Conservation (phyloP, 176 grass and related monocot species). For the Thalia dealbata region DNA sequence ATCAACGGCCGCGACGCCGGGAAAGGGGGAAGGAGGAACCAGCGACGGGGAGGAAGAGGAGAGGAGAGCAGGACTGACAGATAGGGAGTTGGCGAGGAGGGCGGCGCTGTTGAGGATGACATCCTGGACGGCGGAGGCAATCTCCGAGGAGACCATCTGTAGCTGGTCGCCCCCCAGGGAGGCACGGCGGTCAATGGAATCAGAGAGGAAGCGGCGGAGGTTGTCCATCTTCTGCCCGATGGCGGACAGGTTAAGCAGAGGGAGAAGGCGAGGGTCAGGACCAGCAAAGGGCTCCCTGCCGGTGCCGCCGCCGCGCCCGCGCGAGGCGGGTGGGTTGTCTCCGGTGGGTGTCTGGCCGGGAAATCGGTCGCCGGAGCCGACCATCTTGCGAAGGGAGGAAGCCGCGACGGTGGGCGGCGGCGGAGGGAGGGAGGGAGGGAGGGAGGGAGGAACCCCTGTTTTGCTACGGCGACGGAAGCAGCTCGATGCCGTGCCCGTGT, state of each 20-base stretch:
- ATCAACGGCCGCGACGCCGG: not conserved
- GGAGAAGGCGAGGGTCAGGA: not conserved
- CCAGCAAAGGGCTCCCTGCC: slow-evolving; percentile 14
- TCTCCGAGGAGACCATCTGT: slow-evolving; percentile 66
- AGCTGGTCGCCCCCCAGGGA: slow-evolving; percentile 30
- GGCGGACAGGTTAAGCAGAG: slow-evolving; percentile 18
- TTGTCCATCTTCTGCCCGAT: slow-evolving; percentile 12
- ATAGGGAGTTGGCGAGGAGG: slow-evolving; percentile 53
- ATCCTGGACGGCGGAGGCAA: slow-evolving; percentile 57
- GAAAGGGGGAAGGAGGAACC: not conserved
- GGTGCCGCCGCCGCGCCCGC: not conserved
- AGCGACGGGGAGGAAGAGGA: not conserved
- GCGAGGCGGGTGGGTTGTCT: not conserved
- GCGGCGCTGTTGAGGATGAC: slow-evolving; percentile 70
- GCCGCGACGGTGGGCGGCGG: not conserved
- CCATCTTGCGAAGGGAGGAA: not conserved
- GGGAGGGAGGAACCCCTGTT: not conserved
- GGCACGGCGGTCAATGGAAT: not conserved
- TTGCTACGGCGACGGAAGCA: not conserved
- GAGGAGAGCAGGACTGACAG: slow-evolving; percentile 9
- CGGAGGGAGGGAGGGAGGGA: no score
- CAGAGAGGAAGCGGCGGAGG: slow-evolving; percentile 20
- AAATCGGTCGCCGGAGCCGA: not conserved
- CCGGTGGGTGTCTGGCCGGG: not conserved
- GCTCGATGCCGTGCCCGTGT: not conserved